phyloP scores from a whole-genome alignment of 164 flowering plant species.

The Aristolochia contorta region DNA sequence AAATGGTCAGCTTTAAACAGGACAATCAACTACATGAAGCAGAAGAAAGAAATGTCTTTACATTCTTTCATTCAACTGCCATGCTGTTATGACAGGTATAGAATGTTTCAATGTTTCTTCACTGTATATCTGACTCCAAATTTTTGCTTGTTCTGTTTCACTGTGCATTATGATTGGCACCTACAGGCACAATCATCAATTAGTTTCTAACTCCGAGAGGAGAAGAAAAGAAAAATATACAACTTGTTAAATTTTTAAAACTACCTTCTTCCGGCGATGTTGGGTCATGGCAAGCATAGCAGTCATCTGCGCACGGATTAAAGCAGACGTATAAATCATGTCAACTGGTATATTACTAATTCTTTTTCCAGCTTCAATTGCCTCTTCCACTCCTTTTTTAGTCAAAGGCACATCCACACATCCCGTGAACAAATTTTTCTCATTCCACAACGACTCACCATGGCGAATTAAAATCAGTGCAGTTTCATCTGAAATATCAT shows the following conservation, averaged over 20 bases:
- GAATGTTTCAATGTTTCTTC: conserved; percentile 87
- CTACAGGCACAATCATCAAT: conserved; percentile 23
- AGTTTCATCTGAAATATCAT: conserved; percentile 51
- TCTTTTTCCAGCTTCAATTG: conserved; percentile 94
- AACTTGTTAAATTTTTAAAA: background rate
- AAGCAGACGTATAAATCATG: conserved; percentile 77
- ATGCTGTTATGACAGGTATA: conserved; percentile 83
- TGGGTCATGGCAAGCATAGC: conserved; percentile 99
- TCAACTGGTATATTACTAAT: conserved; percentile 95
- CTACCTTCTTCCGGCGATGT: conserved; percentile 92
- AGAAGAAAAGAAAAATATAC: background rate
- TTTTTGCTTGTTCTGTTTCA: conserved; percentile 74
- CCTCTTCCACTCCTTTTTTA: conserved; percentile 92
- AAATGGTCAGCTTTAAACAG: background rate
- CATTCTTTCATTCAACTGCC: conserved; percentile 99
- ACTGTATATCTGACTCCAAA: conserved; percentile 85
- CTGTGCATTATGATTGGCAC: conserved; percentile 82
- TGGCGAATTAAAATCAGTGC: conserved; percentile 83
- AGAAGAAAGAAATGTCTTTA: conserved; percentile 16
- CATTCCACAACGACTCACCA: conserved; percentile 98
- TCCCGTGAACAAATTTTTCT: conserved; percentile 89
- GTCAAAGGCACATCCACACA: conserved; percentile 97
- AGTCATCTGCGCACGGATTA: conserved; percentile 98
- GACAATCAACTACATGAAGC: background rate
- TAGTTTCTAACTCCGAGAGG: background rate